These are phyloP conservation scores for Coemansia erecta DNA, from an alignment of 192 early-diverging fungal genomes.

Conservation along the genomic window DNA sequence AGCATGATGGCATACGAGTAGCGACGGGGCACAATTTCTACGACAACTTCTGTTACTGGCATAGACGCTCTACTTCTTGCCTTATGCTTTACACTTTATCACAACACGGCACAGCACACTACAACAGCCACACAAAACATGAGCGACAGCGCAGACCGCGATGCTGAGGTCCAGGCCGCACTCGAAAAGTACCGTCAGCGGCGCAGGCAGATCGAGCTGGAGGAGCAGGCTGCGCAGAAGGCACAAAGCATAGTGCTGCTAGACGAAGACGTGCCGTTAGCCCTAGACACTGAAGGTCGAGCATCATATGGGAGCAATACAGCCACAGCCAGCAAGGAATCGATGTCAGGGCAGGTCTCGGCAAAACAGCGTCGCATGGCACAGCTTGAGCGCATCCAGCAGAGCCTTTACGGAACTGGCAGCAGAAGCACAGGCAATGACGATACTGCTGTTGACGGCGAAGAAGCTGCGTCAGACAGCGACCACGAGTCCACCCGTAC, in stretches of 20 bases:
- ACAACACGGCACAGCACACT: no score
- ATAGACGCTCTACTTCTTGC: no score
- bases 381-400: not conserved
- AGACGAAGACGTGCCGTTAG: not conserved
- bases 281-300: not conserved
- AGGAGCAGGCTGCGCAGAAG: slow-evolving; percentile 14
- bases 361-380: not conserved
- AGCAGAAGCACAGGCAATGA: not conserved
- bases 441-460: not conserved
- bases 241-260: not conserved
- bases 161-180: not conserved
- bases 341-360: not conserved
- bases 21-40: no score
- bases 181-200: slow-evolving; percentile 45
- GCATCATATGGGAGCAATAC: no score
- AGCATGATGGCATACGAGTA: no score
- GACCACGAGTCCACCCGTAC: not conserved
- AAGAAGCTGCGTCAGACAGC: not conserved
- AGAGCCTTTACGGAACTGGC: not conserved
- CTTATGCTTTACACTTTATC: no score
- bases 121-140: not conserved
- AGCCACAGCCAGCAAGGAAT: no score
- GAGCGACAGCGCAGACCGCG: not conserved
- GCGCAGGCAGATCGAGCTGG: slow-evolving; percentile 39
- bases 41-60: no score